Evolutionary conservation across 257 asterid species (phyloP), one percentile per base, ranked within the genome.

Genomic region (Salvia rosmarinus): DNA sequence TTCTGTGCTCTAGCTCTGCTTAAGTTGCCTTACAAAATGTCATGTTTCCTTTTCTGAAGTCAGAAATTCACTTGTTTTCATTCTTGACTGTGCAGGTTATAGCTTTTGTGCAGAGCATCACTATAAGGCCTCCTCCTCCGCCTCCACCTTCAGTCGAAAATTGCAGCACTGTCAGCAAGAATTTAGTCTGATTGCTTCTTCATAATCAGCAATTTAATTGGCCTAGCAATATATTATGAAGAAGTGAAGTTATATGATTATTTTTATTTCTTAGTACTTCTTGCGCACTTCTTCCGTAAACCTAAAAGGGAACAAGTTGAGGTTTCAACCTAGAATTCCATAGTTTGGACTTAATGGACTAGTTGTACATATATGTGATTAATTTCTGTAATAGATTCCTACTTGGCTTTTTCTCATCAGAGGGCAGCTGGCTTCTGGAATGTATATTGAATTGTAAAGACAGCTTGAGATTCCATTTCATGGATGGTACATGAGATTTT

Each of bases 1-100:
- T 94, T 67, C 70, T 90, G 75, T 87, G 91, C 77, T 81, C 93
- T 58, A 85, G 88, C 72, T 67, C 91, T 46, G 81, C 80, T 42
- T 89, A 84, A 86, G 97, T 67, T 11, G 39, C 51, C 16, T 7
- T 8, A 25, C 30, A 0, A 16, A 9, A 8, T 61, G 4, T n/a
- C 11, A 60, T 16, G 6, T 42, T 4, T 9, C 1, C 13, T 16
- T 6, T 7, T 46, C 14, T 6, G 21, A 21, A 14, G 10, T 19
- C 4, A 39, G 3, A 64, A 16, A 50, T 8, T 47, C 52, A 17
- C 12, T 13, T 7, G 9, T 20, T 39, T 4, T 17, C 4, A 5
- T 19, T 9, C 1, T 11, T 68, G 17, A n/a, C n/a, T n/a, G n/a
- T n/a, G n/a, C n/a, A n/a, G n/a, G n/a, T n/a, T n/a, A 54, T 88